phyloP scores from a whole-genome alignment of 2,329 filamentous ascomycete species.

The Xenosphaeropsis pyriputrescens region DNA sequence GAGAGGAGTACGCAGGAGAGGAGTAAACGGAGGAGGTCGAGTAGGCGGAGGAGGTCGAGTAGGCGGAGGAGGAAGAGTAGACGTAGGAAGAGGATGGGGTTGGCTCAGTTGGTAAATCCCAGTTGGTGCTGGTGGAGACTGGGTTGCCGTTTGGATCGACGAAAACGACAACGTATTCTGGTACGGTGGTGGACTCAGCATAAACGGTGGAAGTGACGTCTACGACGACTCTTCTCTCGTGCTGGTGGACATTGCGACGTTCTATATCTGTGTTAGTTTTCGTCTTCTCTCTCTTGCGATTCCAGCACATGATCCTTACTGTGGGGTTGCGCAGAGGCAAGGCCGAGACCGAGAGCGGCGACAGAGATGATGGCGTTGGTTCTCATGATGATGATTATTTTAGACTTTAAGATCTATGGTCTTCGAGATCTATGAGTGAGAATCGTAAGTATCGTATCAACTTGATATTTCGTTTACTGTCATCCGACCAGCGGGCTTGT shows the following conservation, averaged over 20 bases:
- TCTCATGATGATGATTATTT: slow-evolving; percentile 27
- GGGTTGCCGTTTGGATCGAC: slow-evolving; percentile 41
- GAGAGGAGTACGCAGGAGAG: neutral
- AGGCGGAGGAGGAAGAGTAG: no score
- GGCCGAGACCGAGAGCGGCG: slow-evolving; percentile 21
- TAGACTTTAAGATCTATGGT: no score
- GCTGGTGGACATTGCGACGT: slow-evolving; percentile 12
- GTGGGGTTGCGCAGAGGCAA: slow-evolving; percentile 26
- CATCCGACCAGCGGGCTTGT: neutral
- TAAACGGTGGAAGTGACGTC: slow-evolving; percentile 20
- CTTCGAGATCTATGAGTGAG: no score
- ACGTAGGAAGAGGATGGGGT: neutral
- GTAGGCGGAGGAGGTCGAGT: neutral
- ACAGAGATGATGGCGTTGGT: slow-evolving; percentile 18
- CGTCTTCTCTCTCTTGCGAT: neutral
- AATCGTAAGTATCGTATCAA: no score
- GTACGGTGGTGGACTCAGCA: slow-evolving; percentile 20
- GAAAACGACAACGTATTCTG: slow-evolving; percentile 40
- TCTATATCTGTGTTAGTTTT: slow-evolving; percentile 1
- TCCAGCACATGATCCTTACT: slow-evolving; percentile 11
- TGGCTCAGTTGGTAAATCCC: slow-evolving; percentile 1
- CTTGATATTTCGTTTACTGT: slow-evolving; percentile 1
- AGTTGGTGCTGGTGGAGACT: slow-evolving; percentile 27
- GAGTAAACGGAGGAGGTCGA: no score
- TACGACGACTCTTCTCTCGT: slow-evolving; percentile 14